Percentiles rank a stretch among this genome's conserved stretches.
Conservation (phyloP, 2,329 filamentous ascomycete genomes). For the Venturia aucupariae region DNA sequence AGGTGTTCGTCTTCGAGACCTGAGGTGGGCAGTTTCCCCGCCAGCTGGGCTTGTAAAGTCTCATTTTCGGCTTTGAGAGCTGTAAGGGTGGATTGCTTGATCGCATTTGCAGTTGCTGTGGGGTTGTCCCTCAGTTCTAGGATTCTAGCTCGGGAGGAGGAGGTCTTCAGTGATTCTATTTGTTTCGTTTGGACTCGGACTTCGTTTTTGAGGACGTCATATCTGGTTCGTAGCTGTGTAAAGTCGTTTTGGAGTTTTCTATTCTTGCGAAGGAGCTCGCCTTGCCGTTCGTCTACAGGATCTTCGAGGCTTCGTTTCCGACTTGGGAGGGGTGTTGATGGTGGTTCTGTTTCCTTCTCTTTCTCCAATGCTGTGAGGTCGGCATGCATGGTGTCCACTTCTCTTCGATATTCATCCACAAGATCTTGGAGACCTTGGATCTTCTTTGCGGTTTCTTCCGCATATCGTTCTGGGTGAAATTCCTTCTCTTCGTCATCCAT, state of each 20-base stretch:
- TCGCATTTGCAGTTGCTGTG: slow-evolving; percentile 72
- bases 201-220: slow-evolving; percentile 65
- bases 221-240: slow-evolving; percentile 57
- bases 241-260: slow-evolving; percentile 75
- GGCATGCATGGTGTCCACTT: slow-evolving; percentile 63
- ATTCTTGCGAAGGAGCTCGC: slow-evolving; percentile 79
- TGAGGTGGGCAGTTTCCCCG: slow-evolving; percentile 11
- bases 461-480: slow-evolving; percentile 69
- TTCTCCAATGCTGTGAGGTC: slow-evolving; percentile 62
- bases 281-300: slow-evolving; percentile 57
- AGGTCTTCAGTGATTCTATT: slow-evolving; percentile 51
- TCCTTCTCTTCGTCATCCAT: slow-evolving; percentile 81
- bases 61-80: slow-evolving; percentile 76
- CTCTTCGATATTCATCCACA: slow-evolving; percentile 74
- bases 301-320: slow-evolving; percentile 56
- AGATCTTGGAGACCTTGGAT: slow-evolving; percentile 77
- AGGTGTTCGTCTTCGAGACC: slow-evolving; percentile 39
- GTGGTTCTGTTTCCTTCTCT: slow-evolving; percentile 25
- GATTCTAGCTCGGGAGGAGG: slow-evolving; percentile 68
- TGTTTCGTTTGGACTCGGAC: slow-evolving; percentile 64
- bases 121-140: slow-evolving; percentile 87
- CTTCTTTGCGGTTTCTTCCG: slow-evolving; percentile 63
- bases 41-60: slow-evolving; percentile 66
- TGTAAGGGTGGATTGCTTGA: slow-evolving; percentile 71
- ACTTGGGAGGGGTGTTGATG: slow-evolving; percentile 29